Conservation (phyloP, 139 green algal species). For the Microglena sp. region DNA sequence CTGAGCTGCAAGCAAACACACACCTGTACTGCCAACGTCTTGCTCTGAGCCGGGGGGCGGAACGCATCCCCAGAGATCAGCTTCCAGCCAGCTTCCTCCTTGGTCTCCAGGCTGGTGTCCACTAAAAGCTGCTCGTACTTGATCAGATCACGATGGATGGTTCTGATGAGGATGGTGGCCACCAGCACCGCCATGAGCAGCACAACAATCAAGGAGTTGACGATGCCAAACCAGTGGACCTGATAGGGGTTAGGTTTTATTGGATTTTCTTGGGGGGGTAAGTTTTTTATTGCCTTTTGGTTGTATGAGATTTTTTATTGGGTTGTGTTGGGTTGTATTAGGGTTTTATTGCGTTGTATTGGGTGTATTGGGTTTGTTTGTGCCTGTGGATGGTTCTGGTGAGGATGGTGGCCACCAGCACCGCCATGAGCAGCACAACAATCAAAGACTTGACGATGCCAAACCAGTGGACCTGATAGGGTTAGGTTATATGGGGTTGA, state of each 20-base stretch:
- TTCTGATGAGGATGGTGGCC: constrained; percentile 82
- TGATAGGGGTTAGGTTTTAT: constrained; percentile 20
- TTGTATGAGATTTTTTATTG: no score
- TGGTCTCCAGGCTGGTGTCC: no score
- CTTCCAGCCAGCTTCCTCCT: constrained; percentile 94
- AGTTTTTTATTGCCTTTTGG: no score
- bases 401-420: constrained; percentile 83
- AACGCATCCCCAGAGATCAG: constrained; percentile 92
- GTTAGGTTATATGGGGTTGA: no score
- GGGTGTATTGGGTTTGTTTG: no score
- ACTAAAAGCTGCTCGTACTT: constrained; percentile 90
- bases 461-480: constrained; percentile 94
- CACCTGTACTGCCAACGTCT: constrained; percentile 64
- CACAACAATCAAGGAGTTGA: constrained; percentile 91
- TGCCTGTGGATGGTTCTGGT: constrained; percentile 79
- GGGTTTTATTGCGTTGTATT: no score
- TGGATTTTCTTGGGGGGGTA: no score
- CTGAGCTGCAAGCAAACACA: constrained; percentile 1
- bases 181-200: constrained; percentile 86
- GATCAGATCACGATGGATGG: constrained; percentile 80
- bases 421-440: constrained; percentile 88
- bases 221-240: constrained; percentile 93
- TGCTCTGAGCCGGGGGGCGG: constrained; percentile 51
- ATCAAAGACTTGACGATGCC: constrained; percentile 89
- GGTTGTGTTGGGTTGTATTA: no score